These are phyloP conservation scores for Elaeagnus macrophylla DNA, from an alignment of 306 rosid species.

Conservation along the genomic window DNA sequence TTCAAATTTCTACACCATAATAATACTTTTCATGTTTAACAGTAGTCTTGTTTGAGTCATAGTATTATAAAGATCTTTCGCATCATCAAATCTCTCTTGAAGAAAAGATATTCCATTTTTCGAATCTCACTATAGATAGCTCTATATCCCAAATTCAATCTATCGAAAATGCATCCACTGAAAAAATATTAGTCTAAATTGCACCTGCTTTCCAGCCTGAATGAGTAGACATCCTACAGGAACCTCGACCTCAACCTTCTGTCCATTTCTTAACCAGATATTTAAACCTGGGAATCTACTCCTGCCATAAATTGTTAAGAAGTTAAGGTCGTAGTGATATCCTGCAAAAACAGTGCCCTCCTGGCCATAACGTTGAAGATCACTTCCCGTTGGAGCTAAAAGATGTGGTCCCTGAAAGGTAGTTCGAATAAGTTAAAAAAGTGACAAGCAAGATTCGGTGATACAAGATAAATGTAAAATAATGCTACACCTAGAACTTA, in stretches of 20 bases:
- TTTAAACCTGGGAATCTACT: constrained; percentile 92
- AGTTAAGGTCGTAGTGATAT: constrained; percentile 87
- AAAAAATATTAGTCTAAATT: background rate
- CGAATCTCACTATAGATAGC: too few relatives aligned
- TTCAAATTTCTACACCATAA: too few relatives aligned
- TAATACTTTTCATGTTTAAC: too few relatives aligned
- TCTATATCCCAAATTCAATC: background rate
- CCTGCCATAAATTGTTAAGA: constrained; percentile 86
- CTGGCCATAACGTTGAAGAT: constrained; percentile 55
- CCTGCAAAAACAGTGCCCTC: constrained; percentile 86
- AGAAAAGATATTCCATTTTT: too few relatives aligned
- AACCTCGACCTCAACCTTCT: constrained; percentile 81
- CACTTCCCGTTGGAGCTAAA: constrained; percentile 96
- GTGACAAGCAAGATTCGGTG: background rate
- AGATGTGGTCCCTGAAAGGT: constrained; percentile 80
- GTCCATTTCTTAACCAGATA: constrained; percentile 88
- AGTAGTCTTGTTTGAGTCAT: too few relatives aligned
- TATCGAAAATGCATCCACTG: background rate
- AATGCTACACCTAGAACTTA: too few relatives aligned
- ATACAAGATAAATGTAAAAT: too few relatives aligned
- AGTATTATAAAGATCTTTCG: too few relatives aligned
- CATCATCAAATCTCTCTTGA: too few relatives aligned
- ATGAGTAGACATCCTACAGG: constrained; percentile 89
- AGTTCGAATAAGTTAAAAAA: constrained; percentile 1
- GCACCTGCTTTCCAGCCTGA: constrained; percentile 91